Evolutionary conservation across 768 basidiomycete species (phyloP), one percentile per base, ranked within the genome.

Genomic region (Termitomyces sp.): DNA sequence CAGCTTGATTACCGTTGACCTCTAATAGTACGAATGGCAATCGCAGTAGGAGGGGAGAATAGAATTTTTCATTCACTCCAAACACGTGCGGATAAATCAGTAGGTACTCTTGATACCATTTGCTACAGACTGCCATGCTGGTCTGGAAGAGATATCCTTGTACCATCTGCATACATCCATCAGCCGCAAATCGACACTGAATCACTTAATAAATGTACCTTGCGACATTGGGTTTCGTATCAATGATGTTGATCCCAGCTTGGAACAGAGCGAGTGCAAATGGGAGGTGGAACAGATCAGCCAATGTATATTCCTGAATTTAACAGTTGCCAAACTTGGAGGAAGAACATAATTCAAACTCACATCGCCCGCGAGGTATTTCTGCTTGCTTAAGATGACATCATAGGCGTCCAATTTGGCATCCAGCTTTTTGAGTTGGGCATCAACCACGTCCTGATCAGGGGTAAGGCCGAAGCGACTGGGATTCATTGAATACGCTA

Each of bases 321-420:
- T 11, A 9, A 18, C 45, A 22, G 27, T 36, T 5, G 32, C 20
- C 15, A 10, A 13, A 23, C 29, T 2, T 3, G 29, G 29, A 29
- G 29, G 9, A 50, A 42, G 23, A 3, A 22, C 23, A 49, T 11
- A 5, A 12, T 25, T 36, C 18, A 3, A 36, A 63, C 70, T 57
- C 39, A 74, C 81, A 59, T 85, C 71, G 1, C 84, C 83, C 16
- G 76, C 80, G 33, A 85, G 64, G 65, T 81, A 85, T 58, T 73
- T 76, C 54, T 79, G 76, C 65, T 81, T 84, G 27, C 73, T 64
- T 22, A 87, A 70, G 54, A 86, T 81, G 13, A 57, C 53, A 33
- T 87, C 83, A 63, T 85, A 86, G 1, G 66, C 81, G 33, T 77
- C 73, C 15, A 86, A 71, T 56, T 73, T 79, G 0, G 58, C 67